phyloP scores from a whole-genome alignment of 192 early-diverging fungal species.

The Entophlyctis helioformis region DNA sequence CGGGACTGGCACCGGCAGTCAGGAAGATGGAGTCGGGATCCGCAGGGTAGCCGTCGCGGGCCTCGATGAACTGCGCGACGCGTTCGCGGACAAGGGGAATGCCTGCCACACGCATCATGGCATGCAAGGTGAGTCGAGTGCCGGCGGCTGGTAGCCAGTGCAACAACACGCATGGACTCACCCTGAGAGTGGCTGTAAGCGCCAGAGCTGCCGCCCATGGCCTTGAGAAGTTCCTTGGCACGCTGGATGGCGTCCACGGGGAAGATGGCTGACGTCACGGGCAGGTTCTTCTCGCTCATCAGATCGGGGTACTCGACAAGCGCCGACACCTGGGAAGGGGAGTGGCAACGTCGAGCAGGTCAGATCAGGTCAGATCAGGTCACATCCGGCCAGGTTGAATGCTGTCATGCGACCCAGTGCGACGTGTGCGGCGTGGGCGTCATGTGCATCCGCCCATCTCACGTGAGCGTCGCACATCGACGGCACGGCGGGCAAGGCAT shows the following conservation, averaged over 20 bases:
- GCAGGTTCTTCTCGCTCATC: constrained; percentile 37
- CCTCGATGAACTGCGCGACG: constrained; percentile 83
- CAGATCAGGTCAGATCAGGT: too few relatives aligned
- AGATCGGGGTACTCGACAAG: constrained; percentile 82
- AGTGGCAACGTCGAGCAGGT: neutral
- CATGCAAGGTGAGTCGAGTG: too few relatives aligned
- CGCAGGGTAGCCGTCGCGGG: constrained; percentile 84
- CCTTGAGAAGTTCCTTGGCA: constrained; percentile 59
- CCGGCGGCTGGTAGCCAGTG: too few relatives aligned
- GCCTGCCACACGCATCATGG: constrained; percentile 15
- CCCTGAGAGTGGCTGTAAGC: constrained; percentile 94
- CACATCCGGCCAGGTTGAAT: too few relatives aligned
- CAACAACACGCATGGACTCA: constrained; percentile 2
- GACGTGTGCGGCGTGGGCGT: too few relatives aligned
- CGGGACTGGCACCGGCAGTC: constrained; percentile 84
- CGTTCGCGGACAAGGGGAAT: constrained; percentile 69
- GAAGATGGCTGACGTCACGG: constrained; percentile 44
- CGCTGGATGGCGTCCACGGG: constrained; percentile 77
- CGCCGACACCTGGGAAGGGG: constrained; percentile 52
- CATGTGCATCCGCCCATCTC: too few relatives aligned
- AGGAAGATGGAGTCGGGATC: constrained; percentile 79
- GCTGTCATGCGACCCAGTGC: too few relatives aligned
- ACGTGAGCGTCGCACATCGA: too few relatives aligned
- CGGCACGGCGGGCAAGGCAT: too few relatives aligned
- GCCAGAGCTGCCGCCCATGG: constrained; percentile 63